Conservation (phyloP, 371 early-diverging fungal genomes). For the Syncephalastrum sp. region DNA sequence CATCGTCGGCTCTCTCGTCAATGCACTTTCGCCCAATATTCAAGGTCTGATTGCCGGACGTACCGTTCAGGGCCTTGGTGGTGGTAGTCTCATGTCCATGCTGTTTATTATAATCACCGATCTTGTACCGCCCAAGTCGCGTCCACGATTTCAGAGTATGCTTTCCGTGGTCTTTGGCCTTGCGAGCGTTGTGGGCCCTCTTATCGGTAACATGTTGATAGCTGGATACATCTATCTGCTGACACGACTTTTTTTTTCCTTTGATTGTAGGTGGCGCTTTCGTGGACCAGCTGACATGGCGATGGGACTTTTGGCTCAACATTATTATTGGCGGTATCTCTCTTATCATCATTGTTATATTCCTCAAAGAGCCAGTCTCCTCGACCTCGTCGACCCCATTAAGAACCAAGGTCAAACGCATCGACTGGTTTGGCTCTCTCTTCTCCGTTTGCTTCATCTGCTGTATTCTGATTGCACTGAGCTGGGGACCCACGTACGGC, state of each 20-base stretch:
- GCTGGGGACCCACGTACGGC: slow-evolving; percentile 37
- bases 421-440: slow-evolving; percentile 55
- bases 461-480: slow-evolving; percentile 49
- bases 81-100: slow-evolving; percentile 67
- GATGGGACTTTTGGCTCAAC: slow-evolving; percentile 77
- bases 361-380: slow-evolving; percentile 43
- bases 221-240: neutral
- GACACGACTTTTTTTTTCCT: slow-evolving; percentile 21
- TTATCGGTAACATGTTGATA: slow-evolving; percentile 24
- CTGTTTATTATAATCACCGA: slow-evolving; percentile 81
- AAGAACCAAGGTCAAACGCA: slow-evolving; percentile 54
- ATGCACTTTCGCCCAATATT: slow-evolving; percentile 54
- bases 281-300: slow-evolving; percentile 62
- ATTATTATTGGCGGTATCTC: slow-evolving; percentile 68
- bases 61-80: slow-evolving; percentile 72
- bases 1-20: slow-evolving; percentile 53
- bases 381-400: slow-evolving; percentile 37
- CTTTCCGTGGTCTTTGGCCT: slow-evolving; percentile 66
- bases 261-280: slow-evolving; percentile 69
- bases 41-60: slow-evolving; percentile 65
- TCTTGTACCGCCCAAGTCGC: slow-evolving; percentile 58
- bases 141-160: slow-evolving; percentile 64
- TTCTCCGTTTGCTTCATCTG: slow-evolving; percentile 21
- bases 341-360: slow-evolving; percentile 45
- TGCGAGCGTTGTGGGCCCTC: slow-evolving; percentile 73